These are phyloP conservation scores for Ophiostoma himal-ulmi DNA, from an alignment of 2,329 filamentous ascomycete species.

Conservation along the genomic window DNA sequence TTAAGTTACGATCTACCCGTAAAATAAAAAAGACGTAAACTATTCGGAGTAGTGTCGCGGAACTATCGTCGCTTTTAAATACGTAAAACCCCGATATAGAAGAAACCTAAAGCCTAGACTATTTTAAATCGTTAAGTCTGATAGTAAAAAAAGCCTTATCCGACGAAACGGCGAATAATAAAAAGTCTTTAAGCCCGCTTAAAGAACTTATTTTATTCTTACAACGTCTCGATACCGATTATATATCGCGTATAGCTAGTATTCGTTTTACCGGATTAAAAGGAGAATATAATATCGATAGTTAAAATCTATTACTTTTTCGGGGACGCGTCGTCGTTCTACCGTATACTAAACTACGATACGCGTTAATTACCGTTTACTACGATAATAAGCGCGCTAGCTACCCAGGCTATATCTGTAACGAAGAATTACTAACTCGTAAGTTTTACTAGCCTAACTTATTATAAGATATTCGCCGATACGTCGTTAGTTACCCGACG, in stretches of 20 bases:
- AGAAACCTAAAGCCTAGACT: background rate
- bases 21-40: background rate
- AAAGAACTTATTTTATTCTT: background rate
- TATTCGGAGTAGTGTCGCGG: background rate
- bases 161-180: background rate
- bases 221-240: background rate
- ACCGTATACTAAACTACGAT: background rate
- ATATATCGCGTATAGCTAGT: too few species aligned
- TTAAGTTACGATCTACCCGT: too few species aligned
- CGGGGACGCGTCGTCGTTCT: background rate
- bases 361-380: background rate
- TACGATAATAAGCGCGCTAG: background rate
- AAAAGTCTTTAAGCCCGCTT: background rate
- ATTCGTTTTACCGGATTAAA: too few species aligned
- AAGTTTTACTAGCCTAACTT: background rate
- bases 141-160: background rate
- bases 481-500: background rate
- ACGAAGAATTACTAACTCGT: background rate
- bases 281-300: too few species aligned
- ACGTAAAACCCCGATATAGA: background rate
- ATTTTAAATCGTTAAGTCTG: background rate
- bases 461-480: background rate
- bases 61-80: too few species aligned
- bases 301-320: too few species aligned
- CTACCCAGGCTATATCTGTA: background rate